phyloP scores from a whole-genome alignment of 768 basidiomycete species.

The Suillus paluster region DNA sequence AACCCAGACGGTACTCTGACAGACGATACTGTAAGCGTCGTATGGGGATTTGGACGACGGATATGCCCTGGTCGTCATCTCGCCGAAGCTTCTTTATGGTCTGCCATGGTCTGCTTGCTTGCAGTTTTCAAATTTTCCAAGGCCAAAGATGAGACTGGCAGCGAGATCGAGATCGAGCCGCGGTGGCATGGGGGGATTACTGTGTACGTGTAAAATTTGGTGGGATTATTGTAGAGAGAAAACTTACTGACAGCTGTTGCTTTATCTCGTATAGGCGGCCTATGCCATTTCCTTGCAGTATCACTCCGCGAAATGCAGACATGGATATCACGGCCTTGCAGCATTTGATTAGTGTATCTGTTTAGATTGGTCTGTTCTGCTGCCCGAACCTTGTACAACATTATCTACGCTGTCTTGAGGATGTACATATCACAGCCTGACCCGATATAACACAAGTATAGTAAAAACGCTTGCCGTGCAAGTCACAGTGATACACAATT shows the following conservation, averaged over 20 bases:
- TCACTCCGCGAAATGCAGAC: slow-evolving; percentile 7
- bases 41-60: slow-evolving; percentile 13
- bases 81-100: slow-evolving; percentile 11
- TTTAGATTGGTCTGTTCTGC: neutral
- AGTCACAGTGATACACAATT: neutral
- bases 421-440: no score
- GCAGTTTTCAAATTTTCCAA: slow-evolving; percentile 7
- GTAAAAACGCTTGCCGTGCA: no score
- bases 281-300: slow-evolving; percentile 4
- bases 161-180: slow-evolving; percentile 11
- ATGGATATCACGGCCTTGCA: slow-evolving; percentile 8
- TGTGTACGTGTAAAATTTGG: neutral
- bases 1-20: slow-evolving; percentile 8
- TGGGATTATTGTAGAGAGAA: no score
- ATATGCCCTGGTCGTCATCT: slow-evolving; percentile 9
- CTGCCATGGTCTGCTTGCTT: slow-evolving; percentile 7
- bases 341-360: neutral
- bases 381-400: no score
- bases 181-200: slow-evolving; percentile 5
- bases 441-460: no score
- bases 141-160: slow-evolving; percentile 12
- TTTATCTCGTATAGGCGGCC: slow-evolving; percentile 4
- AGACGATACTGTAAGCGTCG: slow-evolving; percentile 4
- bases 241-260: no score
- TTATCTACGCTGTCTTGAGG: no score